Evolutionary conservation across 345 rosid species (phyloP).

Genomic region (Aurinia saxatilis): DNA sequence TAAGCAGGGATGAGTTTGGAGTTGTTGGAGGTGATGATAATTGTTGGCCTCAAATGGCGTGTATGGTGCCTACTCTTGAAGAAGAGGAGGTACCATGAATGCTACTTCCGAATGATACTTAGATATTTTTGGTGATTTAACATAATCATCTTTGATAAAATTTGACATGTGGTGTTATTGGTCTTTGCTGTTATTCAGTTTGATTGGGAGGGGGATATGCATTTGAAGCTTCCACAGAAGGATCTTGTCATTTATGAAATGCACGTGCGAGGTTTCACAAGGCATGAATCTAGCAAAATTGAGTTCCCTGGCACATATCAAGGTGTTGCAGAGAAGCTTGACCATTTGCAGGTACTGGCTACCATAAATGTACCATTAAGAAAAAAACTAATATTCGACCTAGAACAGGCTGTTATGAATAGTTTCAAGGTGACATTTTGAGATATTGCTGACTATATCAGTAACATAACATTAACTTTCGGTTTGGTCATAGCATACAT

Average conservation of each 20-base stretch:
- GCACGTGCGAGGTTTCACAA: constrained; percentile 92
- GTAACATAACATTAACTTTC: not conserved
- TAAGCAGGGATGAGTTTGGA: constrained; percentile 85
- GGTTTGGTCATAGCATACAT: not conserved
- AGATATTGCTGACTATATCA: not conserved
- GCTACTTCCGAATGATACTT: not conserved
- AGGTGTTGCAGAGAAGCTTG: constrained; percentile 86
- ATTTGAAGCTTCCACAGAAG: constrained; percentile 55
- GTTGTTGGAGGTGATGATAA: constrained; percentile 54
- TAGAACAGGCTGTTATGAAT: not conserved
- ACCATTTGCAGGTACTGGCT: constrained; percentile 70
- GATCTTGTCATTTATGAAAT: constrained; percentile 88
- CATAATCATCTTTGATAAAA: not conserved
- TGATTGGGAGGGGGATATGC: constrained; percentile 99
- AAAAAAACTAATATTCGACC: no score
- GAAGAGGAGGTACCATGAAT: constrained; percentile 65
- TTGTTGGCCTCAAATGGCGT: constrained; percentile 95
- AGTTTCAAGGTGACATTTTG: not conserved
- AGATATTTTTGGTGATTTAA: not conserved
- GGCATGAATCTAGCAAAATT: constrained; percentile 68
- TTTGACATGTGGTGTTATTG: not conserved
- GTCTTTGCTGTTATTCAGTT: constrained; percentile 41
- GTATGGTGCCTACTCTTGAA: constrained; percentile 57
- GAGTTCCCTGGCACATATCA: constrained; percentile 79
- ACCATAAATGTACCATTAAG: not conserved